Evolutionary conservation across 192 early-diverging fungal genomes (phyloP).

Genomic region (Rhizophagus sp.): DNA sequence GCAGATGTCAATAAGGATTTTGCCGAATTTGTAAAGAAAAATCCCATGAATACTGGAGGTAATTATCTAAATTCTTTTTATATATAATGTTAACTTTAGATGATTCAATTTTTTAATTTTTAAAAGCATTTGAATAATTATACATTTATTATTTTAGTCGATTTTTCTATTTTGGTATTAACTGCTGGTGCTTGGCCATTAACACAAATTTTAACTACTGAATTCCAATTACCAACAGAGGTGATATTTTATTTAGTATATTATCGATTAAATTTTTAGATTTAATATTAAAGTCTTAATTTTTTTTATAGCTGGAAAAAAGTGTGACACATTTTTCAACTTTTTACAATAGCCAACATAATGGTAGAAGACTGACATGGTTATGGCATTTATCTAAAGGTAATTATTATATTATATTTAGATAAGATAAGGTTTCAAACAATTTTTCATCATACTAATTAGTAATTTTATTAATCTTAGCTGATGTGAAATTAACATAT

Average conservation of each 20-base stretch:
- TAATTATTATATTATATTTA: slow-evolving; percentile 30
- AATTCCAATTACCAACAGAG: slow-evolving; percentile 83
- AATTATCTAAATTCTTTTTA: not conserved
- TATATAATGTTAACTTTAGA: not conserved
- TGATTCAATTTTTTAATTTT: no score
- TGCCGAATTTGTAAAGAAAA: slow-evolving; percentile 44
- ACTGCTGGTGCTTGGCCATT: slow-evolving; percentile 86
- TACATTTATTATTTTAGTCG: slow-evolving; percentile 42
- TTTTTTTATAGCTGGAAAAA: slow-evolving; percentile 57
- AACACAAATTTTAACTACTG: slow-evolving; percentile 60
- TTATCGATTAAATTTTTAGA: not conserved
- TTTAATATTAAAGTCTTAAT: not conserved
- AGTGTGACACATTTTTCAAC: slow-evolving; percentile 66
- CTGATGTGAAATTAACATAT: slow-evolving; percentile 65
- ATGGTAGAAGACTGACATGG: slow-evolving; percentile 79
- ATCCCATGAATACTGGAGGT: slow-evolving; percentile 52
- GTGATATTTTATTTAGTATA: slow-evolving; percentile 41
- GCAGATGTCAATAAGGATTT: slow-evolving; percentile 64
- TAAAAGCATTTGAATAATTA: no score
- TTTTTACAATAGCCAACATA: slow-evolving; percentile 73
- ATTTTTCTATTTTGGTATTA: slow-evolving; percentile 73
- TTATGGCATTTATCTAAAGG: slow-evolving; percentile 79
- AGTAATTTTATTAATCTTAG: slow-evolving; percentile 36
- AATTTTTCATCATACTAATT: not conserved
- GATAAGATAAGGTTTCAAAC: not conserved